Percentiles rank a stretch among this genome's conserved stretches.
Conservation (phyloP, 306 rosid species). For the Cucurbita pepo region DNA sequence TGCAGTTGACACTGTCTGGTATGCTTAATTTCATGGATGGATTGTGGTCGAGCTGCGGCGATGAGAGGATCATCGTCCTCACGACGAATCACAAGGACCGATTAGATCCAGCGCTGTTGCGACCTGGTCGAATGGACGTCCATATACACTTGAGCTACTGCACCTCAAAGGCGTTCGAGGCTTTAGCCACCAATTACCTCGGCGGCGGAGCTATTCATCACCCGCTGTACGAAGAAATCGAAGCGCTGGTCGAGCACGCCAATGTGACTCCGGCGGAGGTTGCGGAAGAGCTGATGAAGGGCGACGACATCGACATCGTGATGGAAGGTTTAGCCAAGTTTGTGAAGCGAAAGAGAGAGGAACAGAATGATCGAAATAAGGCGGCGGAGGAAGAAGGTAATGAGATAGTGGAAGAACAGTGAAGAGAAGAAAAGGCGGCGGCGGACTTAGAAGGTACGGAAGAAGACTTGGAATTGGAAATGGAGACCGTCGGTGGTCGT, state of each 20-base stretch:
- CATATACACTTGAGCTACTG: constrained; percentile 42
- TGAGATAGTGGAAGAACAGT: background rate
- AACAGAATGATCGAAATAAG: background rate
- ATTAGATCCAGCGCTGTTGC: constrained; percentile 37
- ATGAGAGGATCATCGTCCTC: constrained; percentile 39
- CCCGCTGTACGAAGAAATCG: constrained; percentile 10
- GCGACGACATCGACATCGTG: constrained; percentile 19
- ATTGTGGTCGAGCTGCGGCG: constrained; percentile 49
- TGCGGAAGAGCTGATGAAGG: constrained; percentile 40
- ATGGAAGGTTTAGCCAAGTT: constrained; percentile 14
- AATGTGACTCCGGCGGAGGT: constrained; percentile 38
- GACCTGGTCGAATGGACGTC: constrained; percentile 52
- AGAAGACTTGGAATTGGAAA: background rate
- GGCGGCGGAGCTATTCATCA: constrained; percentile 11
- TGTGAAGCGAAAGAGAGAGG: constrained; percentile 10
- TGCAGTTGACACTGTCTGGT: background rate
- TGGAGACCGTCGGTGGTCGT: background rate
- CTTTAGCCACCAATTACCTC: constrained; percentile 34
- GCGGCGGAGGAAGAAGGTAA: background rate
- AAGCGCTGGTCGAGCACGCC: constrained; percentile 13
- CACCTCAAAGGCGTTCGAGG: constrained; percentile 21
- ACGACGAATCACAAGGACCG: constrained; percentile 44
- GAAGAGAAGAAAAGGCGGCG: background rate
- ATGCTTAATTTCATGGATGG: constrained; percentile 18
- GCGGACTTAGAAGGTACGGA: background rate